Evolutionary conservation across 257 asterid genomes (phyloP).

Genomic region (Primulina tabacum): DNA sequence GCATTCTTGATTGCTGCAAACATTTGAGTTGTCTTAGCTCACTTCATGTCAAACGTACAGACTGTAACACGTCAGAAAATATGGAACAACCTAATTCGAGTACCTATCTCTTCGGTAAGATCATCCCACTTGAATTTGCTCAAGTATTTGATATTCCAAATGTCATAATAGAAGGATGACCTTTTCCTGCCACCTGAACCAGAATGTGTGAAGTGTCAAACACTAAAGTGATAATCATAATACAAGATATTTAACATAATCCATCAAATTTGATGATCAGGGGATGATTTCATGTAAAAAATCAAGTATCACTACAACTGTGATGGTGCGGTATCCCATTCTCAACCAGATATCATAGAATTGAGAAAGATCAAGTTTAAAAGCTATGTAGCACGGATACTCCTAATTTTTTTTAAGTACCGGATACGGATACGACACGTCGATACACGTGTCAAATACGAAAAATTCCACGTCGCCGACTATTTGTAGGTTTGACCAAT

Average conservation of each 20-base stretch:
- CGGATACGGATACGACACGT: no score
- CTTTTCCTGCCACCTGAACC: constrained; percentile 83
- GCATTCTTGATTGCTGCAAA: constrained; percentile 72
- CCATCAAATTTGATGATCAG: background rate
- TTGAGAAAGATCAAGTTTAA: background rate
- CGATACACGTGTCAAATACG: no score
- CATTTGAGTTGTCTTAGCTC: constrained; percentile 17
- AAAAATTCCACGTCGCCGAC: no score
- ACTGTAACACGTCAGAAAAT: constrained; percentile 2
- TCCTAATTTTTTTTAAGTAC: no score
- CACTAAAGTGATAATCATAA: background rate
- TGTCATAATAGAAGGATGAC: constrained; percentile 77
- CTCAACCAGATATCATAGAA: constrained; percentile 3
- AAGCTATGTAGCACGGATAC: no score
- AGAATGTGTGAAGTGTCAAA: constrained; percentile 19
- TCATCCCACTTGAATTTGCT: constrained; percentile 99
- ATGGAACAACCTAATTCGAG: background rate
- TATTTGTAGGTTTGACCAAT: no score
- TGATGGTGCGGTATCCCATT: background rate
- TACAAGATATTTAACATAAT: constrained; percentile 13
- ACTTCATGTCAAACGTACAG: constrained; percentile 22
- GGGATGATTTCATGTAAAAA: no score
- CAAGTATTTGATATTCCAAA: constrained; percentile 94
- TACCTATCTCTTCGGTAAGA: constrained; percentile 84
- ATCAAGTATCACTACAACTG: background rate